Base-by-base conservation (phyloP, 371 early-diverging fungal genomes). In the Saksenaea oblongispora region DNA sequence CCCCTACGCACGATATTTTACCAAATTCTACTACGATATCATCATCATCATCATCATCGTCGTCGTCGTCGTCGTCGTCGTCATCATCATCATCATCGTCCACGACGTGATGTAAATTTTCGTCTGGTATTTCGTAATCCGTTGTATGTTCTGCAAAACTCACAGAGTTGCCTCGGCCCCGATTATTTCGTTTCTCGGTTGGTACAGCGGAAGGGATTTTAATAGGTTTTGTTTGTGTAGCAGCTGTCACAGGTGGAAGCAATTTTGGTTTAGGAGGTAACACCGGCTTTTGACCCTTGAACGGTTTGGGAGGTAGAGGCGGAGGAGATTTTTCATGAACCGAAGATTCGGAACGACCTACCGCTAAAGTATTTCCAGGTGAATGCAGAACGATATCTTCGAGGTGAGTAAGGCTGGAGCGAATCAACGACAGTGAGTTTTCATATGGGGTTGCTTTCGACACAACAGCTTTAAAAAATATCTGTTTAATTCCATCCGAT, bases 31-130 rank as follows among this genome's bases (percentile, higher is more conserved):
- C 55, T 7, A 67, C 56, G 15, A 73, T 64, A 51, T 75, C 75
- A 34, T 60, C 68, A 36, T 64, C 34, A 10, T 78, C 75, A n/a
- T 73, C 70, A 11, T 80, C 81, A 13, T 78, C 71, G n/a, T n/a
- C n/a, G n/a, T n/a, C n/a, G 8, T 82, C 82, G 7, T 80, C 78
- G 14, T 84, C 83, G 28, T 74, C 80, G 11, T 67, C 75, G 27
- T 77, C 82, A 15, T 74, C 72, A 10, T 67, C 69, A 8, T 74
- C 61, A 11, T 74, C 71, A 10, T 65, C 69, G 57, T 69, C 68
- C 24, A 64, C 56, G 31, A 57, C 61, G 17, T 37, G 56, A 34
- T 34, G 36, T 35, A 13, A 58, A 54, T 7, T 65, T 22, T 55
- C 59, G 9, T 66, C 70, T 44, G 65, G 61, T 55, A 65, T 58